Base-by-base conservation (phyloP, 441 rosid species). In the Metrosideros polymorpha region DNA sequence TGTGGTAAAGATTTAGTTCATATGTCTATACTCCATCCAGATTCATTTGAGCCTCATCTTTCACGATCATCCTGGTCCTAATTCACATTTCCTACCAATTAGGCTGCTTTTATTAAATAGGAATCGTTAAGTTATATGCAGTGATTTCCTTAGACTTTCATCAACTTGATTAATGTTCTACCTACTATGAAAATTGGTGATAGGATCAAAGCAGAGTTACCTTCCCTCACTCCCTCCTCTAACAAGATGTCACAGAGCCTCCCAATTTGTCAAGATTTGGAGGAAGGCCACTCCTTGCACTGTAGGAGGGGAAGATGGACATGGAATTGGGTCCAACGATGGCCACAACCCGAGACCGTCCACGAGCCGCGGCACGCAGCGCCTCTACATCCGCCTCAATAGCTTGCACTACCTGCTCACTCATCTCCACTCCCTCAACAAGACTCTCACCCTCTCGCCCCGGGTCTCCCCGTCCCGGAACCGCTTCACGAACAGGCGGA, bases 331-430 rank as follows among this genome's bases (percentile, higher is more conserved):
- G 4, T 1, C 50, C 2, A 52, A 76, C 1, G 95, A 93, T 18
- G 95, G 90, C 14, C 97, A 93, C 86, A 94, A 92, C 91, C 96
- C 98, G 17, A 93, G 97, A 7, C 98, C 96, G 24, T 93, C 98
- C n/a, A 96, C 99, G 2, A 96, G 99, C 85, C 98, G 99, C 0
- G 98, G 99, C 17, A 96, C 99, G 2, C 99, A 96, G 82, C 98
- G 99, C 42, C 94, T 96, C 9, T 96, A 96, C 84, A 93, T 97
- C 59, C 95, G 97, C 71, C 96, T 97, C 79, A 97, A 96, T 89
- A 96, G 98, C 22, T 75, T 97, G 83, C 97, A 96, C 75, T 97
- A 93, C 86, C 90, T 96, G 82, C 93, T 90, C 56, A 89, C 96
- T 43, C 96, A 95, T 83, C 93, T 96, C 85, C 95, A 96, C 85